Evolutionary conservation across 2,329 filamentous ascomycete genomes (phyloP).

Genomic region (Alternaria sp.): DNA sequence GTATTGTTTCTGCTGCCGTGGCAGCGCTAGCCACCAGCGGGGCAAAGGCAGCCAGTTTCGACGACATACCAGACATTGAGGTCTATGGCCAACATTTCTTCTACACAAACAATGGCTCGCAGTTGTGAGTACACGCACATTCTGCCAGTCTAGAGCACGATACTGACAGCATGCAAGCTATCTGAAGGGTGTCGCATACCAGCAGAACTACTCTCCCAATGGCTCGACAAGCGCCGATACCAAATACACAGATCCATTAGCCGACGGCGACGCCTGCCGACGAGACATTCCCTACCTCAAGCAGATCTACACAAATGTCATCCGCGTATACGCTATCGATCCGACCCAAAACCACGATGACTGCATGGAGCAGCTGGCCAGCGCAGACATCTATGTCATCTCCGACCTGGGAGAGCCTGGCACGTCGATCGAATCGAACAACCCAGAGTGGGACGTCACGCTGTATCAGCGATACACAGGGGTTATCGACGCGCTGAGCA

Average conservation of each 20-base stretch:
- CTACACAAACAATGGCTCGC: conserved; percentile 79
- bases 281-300: conserved; percentile 85
- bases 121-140: conserved; percentile 57
- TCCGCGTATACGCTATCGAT: conserved; percentile 94
- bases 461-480: conserved; percentile 81
- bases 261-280: conserved; percentile 72
- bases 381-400: conserved; percentile 92
- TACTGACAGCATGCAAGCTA: conserved; percentile 56
- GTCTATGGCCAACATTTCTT: conserved; percentile 82
- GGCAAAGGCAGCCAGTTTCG: conserved; percentile 36
- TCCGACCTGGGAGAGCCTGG: conserved; percentile 69
- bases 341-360: conserved; percentile 76
- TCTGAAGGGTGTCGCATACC: conserved; percentile 94
- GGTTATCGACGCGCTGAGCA: conserved; percentile 79
- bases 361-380: conserved; percentile 84
- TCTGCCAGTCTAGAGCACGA: background rate
- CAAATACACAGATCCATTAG: conserved; percentile 81
- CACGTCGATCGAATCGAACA: conserved; percentile 81
- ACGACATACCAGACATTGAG: conserved; percentile 40
- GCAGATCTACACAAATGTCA: conserved; percentile 79
- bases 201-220: conserved; percentile 59
- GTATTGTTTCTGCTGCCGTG: conserved; percentile 18
- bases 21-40: conserved; percentile 18
- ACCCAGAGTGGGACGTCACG: conserved; percentile 77
- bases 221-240: conserved; percentile 40